Evolutionary conservation across 148 eudicot species (phyloP), one percentile per base, ranked within the genome.

Genomic region (Drosera capensis): DNA sequence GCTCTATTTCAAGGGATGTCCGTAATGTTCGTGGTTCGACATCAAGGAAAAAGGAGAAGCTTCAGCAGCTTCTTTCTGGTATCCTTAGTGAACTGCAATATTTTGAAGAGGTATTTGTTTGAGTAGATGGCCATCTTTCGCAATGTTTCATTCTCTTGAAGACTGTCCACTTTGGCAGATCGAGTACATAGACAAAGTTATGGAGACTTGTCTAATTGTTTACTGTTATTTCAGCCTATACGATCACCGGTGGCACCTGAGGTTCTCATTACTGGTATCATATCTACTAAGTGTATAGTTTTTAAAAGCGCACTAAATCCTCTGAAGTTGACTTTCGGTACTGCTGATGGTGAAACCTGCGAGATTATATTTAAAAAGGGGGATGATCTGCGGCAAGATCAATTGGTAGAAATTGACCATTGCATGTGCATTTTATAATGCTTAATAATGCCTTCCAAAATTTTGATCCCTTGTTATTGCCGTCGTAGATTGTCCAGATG

Each of bases 381-480:
- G 59, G 97, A 90, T 59, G 97, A 90, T 56, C 77, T 90, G 59
- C 82, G 97, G 58, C 97, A 84, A 75, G 95, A 84, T 63, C 97
- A 90, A 71, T 58, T 90, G 95, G 97, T 88, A 68, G 28, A 45
- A 52, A 12, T 29, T 46, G 8, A 42, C 25, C 23, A 23, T 25
- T 26, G 23, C 22, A 20, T 23, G 5, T 39, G 51, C 39, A 11
- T 20, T 58, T 40, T 20, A 21, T 56, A 3, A 28, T 48, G 12
- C 30, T 16, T 56, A 17, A 7, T 8, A 4, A 48, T 9, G 13
- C 16, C 20, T 29, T 16, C 23, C 19, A 20, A 16, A 19, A 0
- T 20, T 48, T 23, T 12, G 12, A 20, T 20, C 12, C 15, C 14
- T 16, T 50, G 29, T 34, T 47, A 30, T 52, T 24, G 45, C 26